Evolutionary conservation across 2,329 filamentous ascomycete genomes (phyloP), one percentile per base, ranked within the genome.

Genomic region (Scytalidium sp.): DNA sequence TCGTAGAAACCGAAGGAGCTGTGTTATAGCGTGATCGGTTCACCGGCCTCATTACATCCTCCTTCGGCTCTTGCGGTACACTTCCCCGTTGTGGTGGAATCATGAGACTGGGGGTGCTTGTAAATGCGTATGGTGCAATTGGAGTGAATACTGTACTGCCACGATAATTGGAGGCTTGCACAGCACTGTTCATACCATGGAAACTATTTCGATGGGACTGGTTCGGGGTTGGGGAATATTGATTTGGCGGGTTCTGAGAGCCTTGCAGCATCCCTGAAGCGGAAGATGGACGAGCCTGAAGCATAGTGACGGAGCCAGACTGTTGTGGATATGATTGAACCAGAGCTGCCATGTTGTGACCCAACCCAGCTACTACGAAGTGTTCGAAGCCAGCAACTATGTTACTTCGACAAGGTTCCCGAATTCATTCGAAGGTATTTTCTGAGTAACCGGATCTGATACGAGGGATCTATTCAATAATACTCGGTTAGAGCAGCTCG

Each of bases 251-350:
- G 21, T 50, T 53, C 67, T 71, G 60, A 47, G 64, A 53, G 23
- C 49, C 59, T 50, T 65, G 62, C 19, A 66, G 52, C 23, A 79
- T 79, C 63, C 77, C 79, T 49, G 80, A 79, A 40, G 82, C 77
- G 53, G 87, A 85, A 48, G 79, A 78, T 55, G 85, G 82, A 67
- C 85, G 82, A 61, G 85, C 80, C 69, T 90, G 87, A 63, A 92
- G 83, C 80, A 91, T 87, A 57, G 85, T 85, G 62, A 84, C 79
- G 59, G 87, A 84, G 69, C 79, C 78, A 64, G 84, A 83, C 71
- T 90, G 86, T 73, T 89, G 85, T 63, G 88, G 82, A 67, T 88
- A 88, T 54, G 86, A 83, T 74, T 93, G 89, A 65, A 92, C 86
- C 76, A 93, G 78, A 70, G 88, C 87, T 76, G 88, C 88, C 89